Conservation (phyloP, 2,329 filamentous ascomycete genomes). For the Microdochium bolleyi region DNA sequence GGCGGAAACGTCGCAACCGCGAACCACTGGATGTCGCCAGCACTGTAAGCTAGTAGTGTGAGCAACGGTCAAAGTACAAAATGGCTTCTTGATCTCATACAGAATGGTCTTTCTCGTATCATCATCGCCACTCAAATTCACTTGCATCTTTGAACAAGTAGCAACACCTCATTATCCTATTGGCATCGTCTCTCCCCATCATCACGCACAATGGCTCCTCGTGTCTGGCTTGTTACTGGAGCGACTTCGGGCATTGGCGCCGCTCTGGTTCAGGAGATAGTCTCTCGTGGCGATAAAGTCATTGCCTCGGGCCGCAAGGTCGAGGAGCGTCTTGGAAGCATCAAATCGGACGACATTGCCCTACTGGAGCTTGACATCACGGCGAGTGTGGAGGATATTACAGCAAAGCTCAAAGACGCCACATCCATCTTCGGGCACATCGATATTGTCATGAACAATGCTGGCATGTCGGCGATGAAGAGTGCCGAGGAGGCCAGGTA, state of each 20-base stretch:
- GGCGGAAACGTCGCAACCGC: not conserved
- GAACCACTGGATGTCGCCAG: not conserved
- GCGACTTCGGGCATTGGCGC: slow-evolving; percentile 22
- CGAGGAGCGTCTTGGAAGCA: slow-evolving; percentile 11
- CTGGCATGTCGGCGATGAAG: slow-evolving; percentile 17
- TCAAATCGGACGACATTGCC: slow-evolving; percentile 14
- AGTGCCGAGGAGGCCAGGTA: slow-evolving; percentile 22
- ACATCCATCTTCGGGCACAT: slow-evolving; percentile 21
- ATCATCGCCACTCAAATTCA: not conserved
- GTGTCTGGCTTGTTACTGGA: slow-evolving; percentile 24
- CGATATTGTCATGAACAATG: slow-evolving; percentile 25
- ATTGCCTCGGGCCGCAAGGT: slow-evolving; percentile 20
- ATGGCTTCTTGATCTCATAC: not conserved
- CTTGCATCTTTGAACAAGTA: not conserved
- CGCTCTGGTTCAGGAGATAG: slow-evolving; percentile 14
- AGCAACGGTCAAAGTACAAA: not conserved
- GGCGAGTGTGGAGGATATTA: slow-evolving; percentile 6
- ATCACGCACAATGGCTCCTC: slow-evolving; percentile 13
- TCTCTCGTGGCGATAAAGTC: slow-evolving; percentile 18
- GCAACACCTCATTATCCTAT: not conserved
- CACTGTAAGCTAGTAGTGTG: not conserved
- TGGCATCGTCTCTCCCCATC: not conserved
- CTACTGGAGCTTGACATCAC: slow-evolving; percentile 23
- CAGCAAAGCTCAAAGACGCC: slow-evolving; percentile 12
- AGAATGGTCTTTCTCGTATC: not conserved